These are phyloP conservation scores for Candida anutae DNA, from an alignment of 1,139 yeast species.

Conservation along the genomic window DNA sequence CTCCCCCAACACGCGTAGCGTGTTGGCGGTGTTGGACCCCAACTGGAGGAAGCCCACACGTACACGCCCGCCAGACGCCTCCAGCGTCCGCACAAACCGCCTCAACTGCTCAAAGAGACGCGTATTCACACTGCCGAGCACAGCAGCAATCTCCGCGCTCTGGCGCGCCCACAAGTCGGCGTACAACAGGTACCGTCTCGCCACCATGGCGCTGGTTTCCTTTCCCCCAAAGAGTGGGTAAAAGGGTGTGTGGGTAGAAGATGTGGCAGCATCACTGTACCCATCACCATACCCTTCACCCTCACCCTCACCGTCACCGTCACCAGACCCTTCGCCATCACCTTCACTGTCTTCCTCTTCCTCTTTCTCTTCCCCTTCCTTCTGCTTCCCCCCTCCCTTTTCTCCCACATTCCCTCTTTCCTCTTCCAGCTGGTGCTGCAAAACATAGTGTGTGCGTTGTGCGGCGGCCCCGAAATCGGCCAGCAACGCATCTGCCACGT, in stretches of 20 bases:
- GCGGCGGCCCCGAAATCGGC: no score
- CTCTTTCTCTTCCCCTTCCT: no score
- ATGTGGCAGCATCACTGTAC: no score
- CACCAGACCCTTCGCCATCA: no score
- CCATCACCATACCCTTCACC: no score
- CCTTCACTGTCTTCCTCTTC: no score
- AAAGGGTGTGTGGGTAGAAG: conserved; percentile 21
- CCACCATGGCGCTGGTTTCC: conserved; percentile 29
- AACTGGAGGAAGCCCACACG: conserved; percentile 41
- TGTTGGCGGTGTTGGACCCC: conserved; percentile 54
- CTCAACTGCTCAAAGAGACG: conserved; percentile 27
- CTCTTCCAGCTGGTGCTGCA: no score
- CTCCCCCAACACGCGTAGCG: conserved; percentile 33
- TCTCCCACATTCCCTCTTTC: no score
- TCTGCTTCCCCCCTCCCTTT: no score
- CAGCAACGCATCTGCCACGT: no score
- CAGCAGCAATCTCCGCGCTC: conserved; percentile 24
- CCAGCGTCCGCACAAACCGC: conserved; percentile 16
- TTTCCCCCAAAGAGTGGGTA: conserved; percentile 28
- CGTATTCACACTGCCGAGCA: conserved; percentile 31
- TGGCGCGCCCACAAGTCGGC: conserved; percentile 32
- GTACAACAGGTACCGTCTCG: conserved; percentile 32
- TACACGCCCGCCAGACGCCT: conserved; percentile 9
- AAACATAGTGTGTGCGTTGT: no score
- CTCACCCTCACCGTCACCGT: no score